These are phyloP conservation scores for Plasmodium vinckei DNA, from an alignment of 169 alveolate species.

Conservation along the genomic window DNA sequence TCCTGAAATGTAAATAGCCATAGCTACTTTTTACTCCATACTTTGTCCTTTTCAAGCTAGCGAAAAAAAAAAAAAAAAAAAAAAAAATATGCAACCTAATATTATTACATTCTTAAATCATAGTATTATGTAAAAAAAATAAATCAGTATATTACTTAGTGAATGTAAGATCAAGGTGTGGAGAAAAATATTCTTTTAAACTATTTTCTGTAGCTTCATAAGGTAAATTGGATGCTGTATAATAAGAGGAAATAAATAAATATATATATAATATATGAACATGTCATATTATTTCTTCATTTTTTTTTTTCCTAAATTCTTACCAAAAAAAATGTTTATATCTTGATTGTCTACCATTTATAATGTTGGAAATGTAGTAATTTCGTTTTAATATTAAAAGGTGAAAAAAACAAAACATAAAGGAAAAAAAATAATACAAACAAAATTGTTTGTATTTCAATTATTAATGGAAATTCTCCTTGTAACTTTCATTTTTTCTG, in stretches of 20 bases:
- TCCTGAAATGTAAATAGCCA: conserved; percentile 25
- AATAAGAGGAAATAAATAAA: neutral
- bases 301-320: neutral
- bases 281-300: neutral
- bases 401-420: neutral
- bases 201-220: conserved; percentile 50
- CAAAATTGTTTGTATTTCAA: neutral
- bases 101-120: neutral
- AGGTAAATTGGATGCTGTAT: conserved; percentile 47
- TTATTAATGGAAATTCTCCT: neutral
- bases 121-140: neutral
- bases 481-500: neutral
- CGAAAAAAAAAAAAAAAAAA: neutral
- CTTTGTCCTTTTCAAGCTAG: conserved; percentile 24
- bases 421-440: neutral
- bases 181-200: conserved; percentile 33
- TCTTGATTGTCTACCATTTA: conserved; percentile 28
- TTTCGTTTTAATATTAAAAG: neutral
- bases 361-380: neutral
- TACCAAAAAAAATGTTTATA: conserved; percentile 34
- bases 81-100: neutral
- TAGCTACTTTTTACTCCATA: conserved; percentile 33
- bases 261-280: neutral
- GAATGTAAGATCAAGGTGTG: conserved; percentile 11
- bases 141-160: conserved; percentile 19